These are phyloP conservation scores for Colletotrichum sp. DNA, from an alignment of 2,329 filamentous ascomycete genomes.

Conservation along the genomic window DNA sequence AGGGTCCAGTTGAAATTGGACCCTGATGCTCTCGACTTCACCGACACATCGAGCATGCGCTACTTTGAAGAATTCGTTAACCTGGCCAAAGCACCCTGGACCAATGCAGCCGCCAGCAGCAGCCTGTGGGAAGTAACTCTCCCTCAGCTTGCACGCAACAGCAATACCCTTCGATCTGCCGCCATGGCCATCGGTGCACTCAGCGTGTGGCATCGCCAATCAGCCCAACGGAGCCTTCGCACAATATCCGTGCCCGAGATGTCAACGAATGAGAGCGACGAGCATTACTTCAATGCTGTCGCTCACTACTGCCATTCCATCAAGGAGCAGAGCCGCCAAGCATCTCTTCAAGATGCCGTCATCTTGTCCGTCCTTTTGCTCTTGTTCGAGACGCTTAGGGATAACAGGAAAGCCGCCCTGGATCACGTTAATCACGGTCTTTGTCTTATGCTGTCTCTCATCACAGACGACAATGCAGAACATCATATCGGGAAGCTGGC, in stretches of 20 bases:
- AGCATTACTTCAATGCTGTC: slow-evolving; percentile 37
- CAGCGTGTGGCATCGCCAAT: slow-evolving; percentile 26
- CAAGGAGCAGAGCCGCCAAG: slow-evolving; percentile 29
- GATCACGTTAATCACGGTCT: slow-evolving; percentile 40
- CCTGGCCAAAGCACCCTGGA: slow-evolving; percentile 32
- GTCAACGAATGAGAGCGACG: background rate
- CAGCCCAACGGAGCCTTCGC: background rate
- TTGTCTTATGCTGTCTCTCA: slow-evolving; percentile 33
- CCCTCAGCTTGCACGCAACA: slow-evolving; percentile 32
- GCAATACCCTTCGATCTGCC: slow-evolving; percentile 30
- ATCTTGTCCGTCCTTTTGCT: slow-evolving; percentile 36
- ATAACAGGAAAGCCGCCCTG: slow-evolving; percentile 32
- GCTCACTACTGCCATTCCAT: slow-evolving; percentile 38
- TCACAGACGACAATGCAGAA: slow-evolving; percentile 27
- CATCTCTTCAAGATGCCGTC: slow-evolving; percentile 31
- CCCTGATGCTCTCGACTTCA: slow-evolving; percentile 21
- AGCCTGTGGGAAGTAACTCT: slow-evolving; percentile 33
- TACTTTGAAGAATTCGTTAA: slow-evolving; percentile 37
- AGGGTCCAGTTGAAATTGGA: slow-evolving; percentile 18
- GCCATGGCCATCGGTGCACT: slow-evolving; percentile 36
- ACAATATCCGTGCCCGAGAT: background rate
- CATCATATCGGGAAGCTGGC: slow-evolving; percentile 19
- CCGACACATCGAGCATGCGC: background rate
- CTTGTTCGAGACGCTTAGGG: slow-evolving; percentile 35
- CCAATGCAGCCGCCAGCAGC: slow-evolving; percentile 25